Evolutionary conservation across 345 rosid genomes (phyloP).

Genomic region (Hibiscus syriacus): DNA sequence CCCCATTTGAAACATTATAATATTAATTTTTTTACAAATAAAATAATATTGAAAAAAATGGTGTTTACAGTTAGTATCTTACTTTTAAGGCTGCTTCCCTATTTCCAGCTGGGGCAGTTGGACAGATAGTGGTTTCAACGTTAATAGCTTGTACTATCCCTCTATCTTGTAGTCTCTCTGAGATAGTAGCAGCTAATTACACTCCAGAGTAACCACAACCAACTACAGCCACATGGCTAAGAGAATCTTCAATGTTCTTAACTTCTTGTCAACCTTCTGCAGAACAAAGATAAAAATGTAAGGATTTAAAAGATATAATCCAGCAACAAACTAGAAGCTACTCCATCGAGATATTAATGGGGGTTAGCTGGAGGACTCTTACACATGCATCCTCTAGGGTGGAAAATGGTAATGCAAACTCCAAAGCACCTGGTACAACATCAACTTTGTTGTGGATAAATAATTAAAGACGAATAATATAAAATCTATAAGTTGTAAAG

Average conservation of each 20-base stretch:
- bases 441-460: too few species aligned
- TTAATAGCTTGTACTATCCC: constrained; percentile 78
- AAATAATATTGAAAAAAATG: too few species aligned
- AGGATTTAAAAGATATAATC: background rate
- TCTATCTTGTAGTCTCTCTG: constrained; percentile 78
- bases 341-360: background rate
- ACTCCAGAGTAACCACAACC: constrained; percentile 97
- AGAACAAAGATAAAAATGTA: constrained; percentile 8
- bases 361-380: constrained; percentile 21
- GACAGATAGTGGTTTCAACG: constrained; percentile 61
- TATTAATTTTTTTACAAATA: too few species aligned
- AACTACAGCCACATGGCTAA: constrained; percentile 62
- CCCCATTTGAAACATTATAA: too few species aligned
- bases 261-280: constrained; percentile 66
- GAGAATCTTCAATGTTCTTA: constrained; percentile 43
- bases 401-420: constrained; percentile 82
- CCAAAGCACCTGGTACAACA: constrained; percentile 78
- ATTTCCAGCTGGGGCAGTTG: constrained; percentile 80
- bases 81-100: constrained; percentile 88
- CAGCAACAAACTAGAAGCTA: background rate
- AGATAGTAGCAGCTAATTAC: constrained; percentile 87
- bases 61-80: constrained; percentile 13
- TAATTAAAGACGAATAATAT: too few species aligned
- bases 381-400: constrained; percentile 82
- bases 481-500: too few species aligned